Evolutionary conservation across 2,329 filamentous ascomycete genomes (phyloP).

Genomic region (Fusarium temperatum): DNA sequence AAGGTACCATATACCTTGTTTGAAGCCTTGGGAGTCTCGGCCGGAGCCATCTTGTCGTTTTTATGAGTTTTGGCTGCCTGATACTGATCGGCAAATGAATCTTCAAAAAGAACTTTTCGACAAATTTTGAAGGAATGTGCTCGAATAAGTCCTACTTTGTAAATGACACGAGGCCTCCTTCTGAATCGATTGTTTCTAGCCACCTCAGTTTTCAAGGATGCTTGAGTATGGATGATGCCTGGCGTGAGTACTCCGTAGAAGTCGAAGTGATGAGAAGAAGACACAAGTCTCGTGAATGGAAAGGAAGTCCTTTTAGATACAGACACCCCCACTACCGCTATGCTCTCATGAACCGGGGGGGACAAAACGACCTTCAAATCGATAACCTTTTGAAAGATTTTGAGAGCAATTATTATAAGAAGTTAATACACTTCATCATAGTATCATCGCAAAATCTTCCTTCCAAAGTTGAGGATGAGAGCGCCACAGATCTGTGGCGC

Average conservation of each 20-base stretch:
- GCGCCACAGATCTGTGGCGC: slow-evolving; percentile 31
- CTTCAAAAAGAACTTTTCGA: too few relatives aligned
- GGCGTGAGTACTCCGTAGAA: not conserved
- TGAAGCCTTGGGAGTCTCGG: slow-evolving; percentile 13
- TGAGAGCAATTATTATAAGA: too few relatives aligned
- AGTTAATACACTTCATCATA: not conserved
- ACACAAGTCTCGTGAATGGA: not conserved
- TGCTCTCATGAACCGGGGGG: not conserved
- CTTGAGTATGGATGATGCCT: not conserved
- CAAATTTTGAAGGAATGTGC: not conserved
- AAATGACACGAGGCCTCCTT: not conserved
- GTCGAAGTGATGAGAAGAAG: not conserved
- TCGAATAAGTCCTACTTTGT: not conserved
- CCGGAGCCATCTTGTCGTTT: slow-evolving; percentile 35
- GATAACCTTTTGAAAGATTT: not conserved
- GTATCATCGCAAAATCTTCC: not conserved
- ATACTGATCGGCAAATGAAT: slow-evolving; percentile 18
- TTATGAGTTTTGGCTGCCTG: slow-evolving; percentile 21
- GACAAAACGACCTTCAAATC: too few relatives aligned
- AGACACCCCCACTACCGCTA: slow-evolving; percentile 6
- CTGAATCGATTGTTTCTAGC: not conserved
- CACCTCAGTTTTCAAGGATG: not conserved
- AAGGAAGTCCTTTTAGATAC: slow-evolving; percentile 1
- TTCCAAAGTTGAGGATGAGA: not conserved
- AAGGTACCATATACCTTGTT: slow-evolving; percentile 33